Base-by-base conservation (phyloP, 495 filamentous ascomycete genomes). In the Annulohypoxylon maeteangense region DNA sequence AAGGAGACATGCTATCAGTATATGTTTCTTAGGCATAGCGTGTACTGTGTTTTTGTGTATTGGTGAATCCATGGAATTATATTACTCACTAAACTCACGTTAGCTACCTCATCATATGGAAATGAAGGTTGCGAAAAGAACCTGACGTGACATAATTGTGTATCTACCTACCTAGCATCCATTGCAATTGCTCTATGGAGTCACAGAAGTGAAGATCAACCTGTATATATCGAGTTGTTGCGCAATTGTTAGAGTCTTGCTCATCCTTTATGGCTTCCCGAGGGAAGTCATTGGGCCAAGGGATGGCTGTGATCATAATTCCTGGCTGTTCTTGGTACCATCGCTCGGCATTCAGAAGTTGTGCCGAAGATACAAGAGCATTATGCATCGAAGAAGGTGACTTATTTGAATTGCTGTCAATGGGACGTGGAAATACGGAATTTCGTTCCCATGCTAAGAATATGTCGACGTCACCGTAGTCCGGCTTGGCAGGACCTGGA, bases 381-480 rank as follows among this genome's bases (percentile, higher is more conserved):
- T 65, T 34, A 11, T 32, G 5, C 10, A 7, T 18, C 0, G 47
- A 7, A 10, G 32, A 8, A 12, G 65, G 10, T 6, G 22, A 22
- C 4, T 47, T 44, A 4, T 14, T n/a, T 12, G 36, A 1, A 20
- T 0, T 10, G 14, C 11, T 1, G 6, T n/a, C n/a, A n/a, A n/a
- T n/a, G 11, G 42, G 12, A 34, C 40, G 16, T 2, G 78, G 75
- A 50, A 81, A 74, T 53, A 67, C 23, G 14, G 68, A 7, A 3
- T 64, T 61, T 50, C 55, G 74, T 22, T 84, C 83, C 16, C 70
- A 67, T 0, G 82, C 78, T 3, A 90, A 81, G 31, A 90, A 78
- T 1, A 91, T 79, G 70, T 91, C 89, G 36, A 91, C 77, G 53
- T 91, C 89, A 5, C 89, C 89, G 61, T 86, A 81, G 56, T 81